Base-by-base conservation (phyloP, 2,329 filamentous ascomycete genomes). In the Epichloe scottii region DNA sequence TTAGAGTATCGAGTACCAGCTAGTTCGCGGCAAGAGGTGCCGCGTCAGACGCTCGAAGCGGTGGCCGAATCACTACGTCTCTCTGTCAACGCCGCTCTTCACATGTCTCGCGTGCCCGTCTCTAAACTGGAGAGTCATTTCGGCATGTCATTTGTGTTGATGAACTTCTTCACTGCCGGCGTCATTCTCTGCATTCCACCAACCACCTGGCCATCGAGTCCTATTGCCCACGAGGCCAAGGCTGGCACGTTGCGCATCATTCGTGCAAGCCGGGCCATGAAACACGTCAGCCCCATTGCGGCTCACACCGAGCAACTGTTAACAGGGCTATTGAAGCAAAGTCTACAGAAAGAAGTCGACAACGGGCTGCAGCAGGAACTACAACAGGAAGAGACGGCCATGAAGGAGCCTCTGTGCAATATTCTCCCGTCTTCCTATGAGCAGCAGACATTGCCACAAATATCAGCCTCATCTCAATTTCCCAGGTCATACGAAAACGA, bases 171-270 rank as follows among this genome's bases (percentile, higher is more conserved):
- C 55, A 54, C 54, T 11, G 56, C 54, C n/a, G 55, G 56, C 21
- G 56, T 58, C 33, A 58, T 64, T 30, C 56, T 64, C 7, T 65
- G 62, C 54, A 60, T 65, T 37, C 52, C 59, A 14, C 61, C 62
- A 14, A 62, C 58, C 3, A 60, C 54, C 19, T 58, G 58, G 23
- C 62, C 62, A 8, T 58, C 59, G 45, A 63, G 60, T 35, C 44
- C 53, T 34, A 54, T 56, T 35, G 59, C 62, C 1, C 55, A 59
- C 23, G 60, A 63, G n/a, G 57, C 62, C 10, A 65, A 65, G 47
- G 56, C 60, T 2, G 61, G 61, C 4, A 57, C 62, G 5, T 51
- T 64, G 39, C 54, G 58, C 14, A 65, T 64, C 34, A 64, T 64
- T 12, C 56, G 55, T 17, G 56, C 60, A 1, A 58, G 58, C 38